Base-by-base conservation (phyloP, 148 eudicot species). In the Spergularia marina region DNA sequence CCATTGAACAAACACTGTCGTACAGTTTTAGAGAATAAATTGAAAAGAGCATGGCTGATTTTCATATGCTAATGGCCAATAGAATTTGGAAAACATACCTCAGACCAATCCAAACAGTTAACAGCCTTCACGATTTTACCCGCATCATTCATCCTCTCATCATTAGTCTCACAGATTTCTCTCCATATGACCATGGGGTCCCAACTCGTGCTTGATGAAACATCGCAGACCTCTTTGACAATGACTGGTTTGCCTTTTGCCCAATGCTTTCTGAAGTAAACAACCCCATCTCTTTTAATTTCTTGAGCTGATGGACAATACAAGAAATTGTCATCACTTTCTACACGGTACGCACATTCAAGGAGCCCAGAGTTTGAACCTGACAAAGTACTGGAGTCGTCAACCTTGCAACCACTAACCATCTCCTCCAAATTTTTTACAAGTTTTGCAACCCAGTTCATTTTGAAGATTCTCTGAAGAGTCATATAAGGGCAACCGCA, bases 361-460 rank as follows among this genome's bases (percentile, higher is more conserved):
- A 56, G 69, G 60, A 89, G 77, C 79, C 78, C 85, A 59, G 81
- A 78, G 65, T 73, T 70, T 34, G 44, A 39, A 2, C 81, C 82
- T 52, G 79, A 71, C 55, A 74, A 69, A 55, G 56, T 56, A 49
- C 70, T 73, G 21, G 73, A 72, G 74, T 83, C 83, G 77, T 72
- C 62, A 72, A 86, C 78, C 81, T 79, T 90, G 77, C 98, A 94
- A 74, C 93, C 97, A 81, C 78, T 83, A 69, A 90, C 92, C 97
- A 94, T 91, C 85, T 94, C 98, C 81, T 91, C 97, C 5, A 93
- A 83, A 84, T 87, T 92, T 85, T 94, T 91, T 52, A 88, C 96
- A 73, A 94, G 81, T 84, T 90, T 91, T 49, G 97, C 92, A 84
- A 91, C 98, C 98, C 98, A 94, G 66, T 94, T 90, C 91, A 94